Base-by-base conservation (phyloP, 768 basidiomycete genomes). In the Paxillus ammoniavirescens region DNA sequence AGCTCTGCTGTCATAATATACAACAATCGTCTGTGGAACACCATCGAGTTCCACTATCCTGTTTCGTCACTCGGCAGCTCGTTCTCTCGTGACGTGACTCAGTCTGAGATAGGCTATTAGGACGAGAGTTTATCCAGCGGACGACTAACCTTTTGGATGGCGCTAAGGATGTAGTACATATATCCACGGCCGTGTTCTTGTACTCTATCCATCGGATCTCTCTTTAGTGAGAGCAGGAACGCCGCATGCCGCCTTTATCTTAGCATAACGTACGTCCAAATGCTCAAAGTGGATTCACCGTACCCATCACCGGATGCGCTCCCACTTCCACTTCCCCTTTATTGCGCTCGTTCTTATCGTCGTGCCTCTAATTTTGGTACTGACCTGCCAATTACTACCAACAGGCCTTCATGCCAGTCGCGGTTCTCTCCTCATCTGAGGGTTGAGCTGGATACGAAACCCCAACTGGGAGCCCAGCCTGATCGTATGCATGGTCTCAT, bases 151-250 rank as follows among this genome's bases (percentile, higher is more conserved):
- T 96, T 5, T 75, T 95, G 12, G 91, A 94, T 57, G 92, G 84
- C 50, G 75, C 77, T 41, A 85, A 85, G 58, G 90, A 93, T 55
- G 81, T 93, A 2, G 81, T 93, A 2, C 82, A 85, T 56, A 85
- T 98, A 79, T 82, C 85, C 49, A 83, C 79, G 69, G 79, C 87
- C 40, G 81, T 87, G 76, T 96, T 91, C 68, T 52, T 90, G 36
- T 82, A 82, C 51, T 91, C 89, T 35, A 98, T 98, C 59, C 18
- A 96, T 98, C 55, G 94, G 94, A 21, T 66, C 93, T 21, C 82
- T 98, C 52, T 98, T 98, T 80, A 91, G 89, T 36, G 96, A 87
- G 23, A 93, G 89, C 55, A 88, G 86, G 73, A 98, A 98, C 72
- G 89, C 89, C 2, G 93, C 93, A 2, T 96, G 95, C 71, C 84